A percentile compares a stretch with the other conserved stretches of the same genome.
These are phyloP conservation scores for Naganishia friedmannii DNA, from an alignment of 768 basidiomycete genomes.

Conservation along the genomic window DNA sequence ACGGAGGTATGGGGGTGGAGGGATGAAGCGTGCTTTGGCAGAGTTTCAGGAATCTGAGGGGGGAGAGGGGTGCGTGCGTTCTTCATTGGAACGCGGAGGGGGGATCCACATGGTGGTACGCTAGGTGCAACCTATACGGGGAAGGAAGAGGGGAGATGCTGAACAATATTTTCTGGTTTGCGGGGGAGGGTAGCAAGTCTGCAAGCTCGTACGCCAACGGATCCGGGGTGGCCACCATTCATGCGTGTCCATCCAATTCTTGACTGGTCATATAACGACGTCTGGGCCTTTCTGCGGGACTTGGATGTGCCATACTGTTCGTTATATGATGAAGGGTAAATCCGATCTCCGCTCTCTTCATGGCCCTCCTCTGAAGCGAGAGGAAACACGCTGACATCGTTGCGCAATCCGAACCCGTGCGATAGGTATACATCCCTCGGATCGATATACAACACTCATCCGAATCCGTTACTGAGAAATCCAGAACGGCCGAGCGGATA, in stretches of 20 bases:
- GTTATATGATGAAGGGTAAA: slow-evolving; percentile 87
- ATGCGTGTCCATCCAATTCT: slow-evolving; percentile 93
- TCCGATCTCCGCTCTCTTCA: slow-evolving; percentile 15
- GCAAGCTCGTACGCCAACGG: slow-evolving; percentile 72
- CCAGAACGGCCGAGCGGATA: slow-evolving; percentile 28
- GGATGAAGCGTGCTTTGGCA: slow-evolving; percentile 74
- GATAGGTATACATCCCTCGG: slow-evolving; percentile 93
- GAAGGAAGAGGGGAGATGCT: background rate
- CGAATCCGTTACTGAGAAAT: slow-evolving; percentile 56
- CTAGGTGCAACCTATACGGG: slow-evolving; percentile 15
- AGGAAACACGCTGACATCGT: no score
- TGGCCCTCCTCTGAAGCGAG: no score
- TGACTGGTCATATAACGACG: slow-evolving; percentile 84
- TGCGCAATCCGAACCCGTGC: background rate
- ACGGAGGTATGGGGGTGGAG: slow-evolving; percentile 58
- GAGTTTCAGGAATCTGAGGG: slow-evolving; percentile 61
- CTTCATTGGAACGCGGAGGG: slow-evolving; percentile 79
- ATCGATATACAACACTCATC: slow-evolving; percentile 89
- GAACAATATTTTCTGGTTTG: background rate
- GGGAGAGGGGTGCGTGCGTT: slow-evolving; percentile 66
- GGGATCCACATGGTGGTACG: slow-evolving; percentile 92
- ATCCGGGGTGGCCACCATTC: slow-evolving; percentile 82
- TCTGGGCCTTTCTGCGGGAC: slow-evolving; percentile 79
- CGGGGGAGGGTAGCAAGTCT: slow-evolving; percentile 61
- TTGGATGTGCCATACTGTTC: slow-evolving; percentile 79